Percentiles rank a stretch among this genome's conserved stretches.
These are phyloP conservation scores for Penicillium sp. DNA, from an alignment of 2,329 filamentous ascomycete genomes.

Conservation along the genomic window DNA sequence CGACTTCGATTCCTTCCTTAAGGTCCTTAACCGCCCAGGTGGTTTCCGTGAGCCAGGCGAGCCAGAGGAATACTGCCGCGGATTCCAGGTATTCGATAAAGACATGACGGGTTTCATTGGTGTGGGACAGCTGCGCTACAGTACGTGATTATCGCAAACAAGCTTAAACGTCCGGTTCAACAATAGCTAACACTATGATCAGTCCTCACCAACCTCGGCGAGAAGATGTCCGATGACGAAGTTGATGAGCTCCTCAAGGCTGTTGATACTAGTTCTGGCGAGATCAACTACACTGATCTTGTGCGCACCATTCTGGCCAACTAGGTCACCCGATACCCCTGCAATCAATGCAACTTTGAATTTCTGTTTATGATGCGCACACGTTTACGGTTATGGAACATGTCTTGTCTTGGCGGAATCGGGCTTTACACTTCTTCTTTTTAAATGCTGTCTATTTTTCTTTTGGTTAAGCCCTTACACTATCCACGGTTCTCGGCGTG, in stretches of 20 bases:
- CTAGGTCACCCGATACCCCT: constrained; percentile 40
- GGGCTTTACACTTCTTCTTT: neutral
- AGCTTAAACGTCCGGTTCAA: neutral
- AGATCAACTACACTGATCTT: constrained; percentile 95
- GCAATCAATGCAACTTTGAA: neutral
- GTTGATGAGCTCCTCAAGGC: constrained; percentile 98
- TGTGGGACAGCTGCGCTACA: constrained; percentile 94
- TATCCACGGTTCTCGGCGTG: neutral
- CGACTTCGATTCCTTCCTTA: constrained; percentile 96
- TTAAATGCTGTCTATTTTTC: neutral
- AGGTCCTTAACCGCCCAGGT: constrained; percentile 93
- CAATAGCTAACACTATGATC: constrained; percentile 1
- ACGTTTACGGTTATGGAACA: constrained; percentile 6
- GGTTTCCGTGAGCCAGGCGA: constrained; percentile 98
- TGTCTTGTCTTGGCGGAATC: constrained; percentile 2
- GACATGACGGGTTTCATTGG: constrained; percentile 98
- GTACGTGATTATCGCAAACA: constrained; percentile 34
- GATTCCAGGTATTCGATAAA: constrained; percentile 99
- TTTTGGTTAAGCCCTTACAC: neutral
- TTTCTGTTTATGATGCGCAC: neutral
- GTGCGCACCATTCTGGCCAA: constrained; percentile 86
- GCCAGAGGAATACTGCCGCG: constrained; percentile 96
- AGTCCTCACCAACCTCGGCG: constrained; percentile 94
- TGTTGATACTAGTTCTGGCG: constrained; percentile 90
- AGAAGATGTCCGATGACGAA: constrained; percentile 99